Conservation (phyloP, 495 filamentous ascomycete species). For the Chaetomium tenue region DNA sequence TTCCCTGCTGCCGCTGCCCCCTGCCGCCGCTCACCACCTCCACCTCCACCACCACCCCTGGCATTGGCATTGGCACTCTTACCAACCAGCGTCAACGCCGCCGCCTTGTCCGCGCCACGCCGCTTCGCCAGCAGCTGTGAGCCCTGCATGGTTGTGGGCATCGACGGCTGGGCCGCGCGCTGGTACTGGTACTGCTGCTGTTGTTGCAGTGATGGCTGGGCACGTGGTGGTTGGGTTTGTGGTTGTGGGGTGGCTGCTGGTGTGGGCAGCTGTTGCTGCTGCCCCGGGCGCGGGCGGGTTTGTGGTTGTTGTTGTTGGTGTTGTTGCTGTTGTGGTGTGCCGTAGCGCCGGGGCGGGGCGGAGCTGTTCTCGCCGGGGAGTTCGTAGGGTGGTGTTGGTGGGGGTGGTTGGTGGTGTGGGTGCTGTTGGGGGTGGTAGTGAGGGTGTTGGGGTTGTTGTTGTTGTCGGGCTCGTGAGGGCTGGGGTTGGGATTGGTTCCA, state of each 20-base stretch:
- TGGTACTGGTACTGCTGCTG: constrained; percentile 13
- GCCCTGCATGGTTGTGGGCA: too few relatives aligned
- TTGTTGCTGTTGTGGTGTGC: constrained; percentile 19
- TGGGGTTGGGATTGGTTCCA: constrained; percentile 16
- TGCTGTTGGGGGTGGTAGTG: neutral
- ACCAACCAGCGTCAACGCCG: constrained; percentile 37
- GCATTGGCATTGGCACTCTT: neutral
- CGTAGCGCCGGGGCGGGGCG: constrained; percentile 3
- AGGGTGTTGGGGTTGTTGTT: constrained; percentile 9
- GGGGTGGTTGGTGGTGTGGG: neutral
- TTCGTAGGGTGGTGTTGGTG: constrained; percentile 14
- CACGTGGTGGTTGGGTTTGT: neutral
- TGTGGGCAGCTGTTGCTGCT: neutral
- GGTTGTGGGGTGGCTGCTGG: constrained; percentile 12
- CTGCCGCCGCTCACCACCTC: constrained; percentile 23
- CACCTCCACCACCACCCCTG: constrained; percentile 27
- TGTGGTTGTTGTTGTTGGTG: constrained; percentile 13
- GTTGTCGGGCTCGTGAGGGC: neutral
- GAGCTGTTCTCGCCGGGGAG: neutral
- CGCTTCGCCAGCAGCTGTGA: constrained; percentile 49
- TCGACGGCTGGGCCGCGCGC: neutral
- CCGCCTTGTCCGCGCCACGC: constrained; percentile 47
- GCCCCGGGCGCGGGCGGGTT: constrained; percentile 8
- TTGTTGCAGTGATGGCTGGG: neutral
- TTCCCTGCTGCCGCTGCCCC: constrained; percentile 2